Base-by-base conservation (phyloP, 108 stramenopile genomes). In the Pinguiococcus pyrenoidosus region DNA sequence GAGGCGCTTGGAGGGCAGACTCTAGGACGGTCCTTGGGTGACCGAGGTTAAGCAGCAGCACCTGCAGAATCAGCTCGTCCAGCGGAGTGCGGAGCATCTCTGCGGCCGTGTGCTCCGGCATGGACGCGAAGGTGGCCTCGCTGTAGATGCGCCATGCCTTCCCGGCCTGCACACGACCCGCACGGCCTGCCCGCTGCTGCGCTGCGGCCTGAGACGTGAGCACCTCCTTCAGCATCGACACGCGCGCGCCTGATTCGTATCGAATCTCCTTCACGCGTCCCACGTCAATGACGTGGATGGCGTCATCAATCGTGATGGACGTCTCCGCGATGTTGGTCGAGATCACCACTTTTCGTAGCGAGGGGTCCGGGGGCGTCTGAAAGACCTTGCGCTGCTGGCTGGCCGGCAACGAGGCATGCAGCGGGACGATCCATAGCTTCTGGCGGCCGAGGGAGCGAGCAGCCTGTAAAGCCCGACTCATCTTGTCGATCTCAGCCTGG, bases 241-340 rank as follows among this genome's bases (percentile, higher is more conserved):
- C 32, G 73, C 74, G 24, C 68, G 87, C 44, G 62, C 69, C 8
- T 65, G 80, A 47, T 68, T 72, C 62, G 37, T 69, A 54, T 12
- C 46, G 40, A 37, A 66, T 61, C 25, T 68, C 45, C 45, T 61
- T 59, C 61, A 40, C 59, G 13, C 49, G 60, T 12, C 74, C 74
- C 45, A 20, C 26, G 37, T 51, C 68, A 25, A 48, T 56, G 29
- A 99, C 96, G 56, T 82, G 79, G 50, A 88, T 85, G 28, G 85
- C 24, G 72, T 92, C 93, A 12, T 85, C 82, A 56, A 98, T 90
- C n/a, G 96, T 98, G 32, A 97, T 78, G 44, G 82, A 83, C 7
- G 89, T 88, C 67, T 91, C 89, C 2, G 84, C 84, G 32, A 93
- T 87, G 69, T 87, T 90, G 20, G 85, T 91, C 5, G 83, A 61